Evolutionary conservation across 2,329 filamentous ascomycete species (phyloP).

Genomic region (Ambrosiella beaveri): DNA sequence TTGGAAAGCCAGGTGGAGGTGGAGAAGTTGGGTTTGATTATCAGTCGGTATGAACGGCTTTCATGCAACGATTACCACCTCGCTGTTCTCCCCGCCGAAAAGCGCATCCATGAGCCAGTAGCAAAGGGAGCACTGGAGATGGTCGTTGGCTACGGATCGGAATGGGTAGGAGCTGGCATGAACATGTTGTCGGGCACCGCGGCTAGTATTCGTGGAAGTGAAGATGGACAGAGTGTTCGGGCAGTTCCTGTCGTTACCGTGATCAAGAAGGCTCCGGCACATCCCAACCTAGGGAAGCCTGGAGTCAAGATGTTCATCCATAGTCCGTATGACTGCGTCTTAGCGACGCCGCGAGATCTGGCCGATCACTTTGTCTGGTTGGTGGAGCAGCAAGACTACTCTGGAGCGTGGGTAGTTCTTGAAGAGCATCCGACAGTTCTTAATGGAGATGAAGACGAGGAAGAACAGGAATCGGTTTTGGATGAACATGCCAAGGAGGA

Average conservation of each 20-base stretch:
- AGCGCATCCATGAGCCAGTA: slow-evolving; percentile 21
- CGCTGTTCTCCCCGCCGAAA: slow-evolving; percentile 56
- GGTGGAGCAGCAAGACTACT: slow-evolving; percentile 61
- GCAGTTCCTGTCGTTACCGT: slow-evolving; percentile 21
- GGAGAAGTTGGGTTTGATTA: slow-evolving; percentile 68
- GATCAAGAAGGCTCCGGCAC: slow-evolving; percentile 22
- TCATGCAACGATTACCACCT: slow-evolving; percentile 86
- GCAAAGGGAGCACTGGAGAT: slow-evolving; percentile 62
- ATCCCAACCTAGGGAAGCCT: slow-evolving; percentile 37
- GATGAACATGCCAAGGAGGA: slow-evolving; percentile 26
- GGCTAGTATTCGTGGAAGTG: slow-evolving; percentile 55
- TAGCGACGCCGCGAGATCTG: slow-evolving; percentile 74
- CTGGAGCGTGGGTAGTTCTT: slow-evolving; percentile 75
- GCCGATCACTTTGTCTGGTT: slow-evolving; percentile 77
- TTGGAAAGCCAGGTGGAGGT: slow-evolving; percentile 72
- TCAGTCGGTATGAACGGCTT: slow-evolving; percentile 74
- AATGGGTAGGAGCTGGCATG: slow-evolving; percentile 79
- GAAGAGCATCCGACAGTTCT: slow-evolving; percentile 71
- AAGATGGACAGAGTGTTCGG: slow-evolving; percentile 24
- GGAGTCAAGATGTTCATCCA: slow-evolving; percentile 74
- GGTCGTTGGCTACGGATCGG: slow-evolving; percentile 51
- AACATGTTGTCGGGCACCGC: slow-evolving; percentile 65
- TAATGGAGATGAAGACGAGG: slow-evolving; percentile 34
- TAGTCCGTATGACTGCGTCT: slow-evolving; percentile 90
- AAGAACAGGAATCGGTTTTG: slow-evolving; percentile 26